A percentile compares a stretch with the other conserved stretches of the same genome.
phyloP scores from a whole-genome alignment of 2,329 filamentous ascomycete genomes.

The Colletotrichum sp. region DNA sequence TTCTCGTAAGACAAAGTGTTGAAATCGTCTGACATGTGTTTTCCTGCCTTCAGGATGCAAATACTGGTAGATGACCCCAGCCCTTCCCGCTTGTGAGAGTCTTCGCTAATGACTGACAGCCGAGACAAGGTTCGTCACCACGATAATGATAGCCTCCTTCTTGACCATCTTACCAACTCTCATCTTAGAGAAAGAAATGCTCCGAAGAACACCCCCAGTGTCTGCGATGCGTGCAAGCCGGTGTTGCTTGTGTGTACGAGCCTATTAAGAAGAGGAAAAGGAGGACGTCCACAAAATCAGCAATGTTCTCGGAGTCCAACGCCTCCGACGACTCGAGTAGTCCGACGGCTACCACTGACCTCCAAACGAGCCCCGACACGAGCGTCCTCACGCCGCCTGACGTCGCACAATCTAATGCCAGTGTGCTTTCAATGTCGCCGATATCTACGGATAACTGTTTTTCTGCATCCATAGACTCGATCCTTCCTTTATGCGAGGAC shows the following conservation, averaged over 20 bases:
- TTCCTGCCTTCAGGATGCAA: conserved; percentile 9
- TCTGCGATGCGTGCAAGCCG: conserved; percentile 19
- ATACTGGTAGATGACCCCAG: conserved; percentile 11
- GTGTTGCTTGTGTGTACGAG: conserved; percentile 18
- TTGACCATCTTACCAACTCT: background rate
- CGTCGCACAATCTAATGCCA: background rate
- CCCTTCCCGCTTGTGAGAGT: background rate
- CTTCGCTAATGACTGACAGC: background rate
- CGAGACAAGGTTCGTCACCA: conserved; percentile 20
- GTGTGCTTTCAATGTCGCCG: background rate
- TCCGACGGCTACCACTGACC: background rate
- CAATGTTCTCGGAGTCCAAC: background rate
- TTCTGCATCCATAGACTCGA: background rate
- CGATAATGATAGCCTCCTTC: background rate
- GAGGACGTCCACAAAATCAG: background rate
- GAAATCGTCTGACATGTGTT: background rate
- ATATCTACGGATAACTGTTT: background rate
- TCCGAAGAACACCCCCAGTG: conserved; percentile 22
- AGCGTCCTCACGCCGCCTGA: conserved; percentile 5
- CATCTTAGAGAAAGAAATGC: conserved; percentile 20
- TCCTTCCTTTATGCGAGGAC: background rate
- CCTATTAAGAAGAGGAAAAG: conserved; percentile 23
- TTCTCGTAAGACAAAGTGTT: background rate
- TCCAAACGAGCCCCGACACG: conserved; percentile 10
- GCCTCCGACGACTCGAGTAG: conserved; percentile 6